Percentiles rank a stretch among this genome's conserved stretches.
Evolutionary conservation across 2,329 filamentous ascomycete genomes (phyloP).

Genomic region (Alternaria dauci): DNA sequence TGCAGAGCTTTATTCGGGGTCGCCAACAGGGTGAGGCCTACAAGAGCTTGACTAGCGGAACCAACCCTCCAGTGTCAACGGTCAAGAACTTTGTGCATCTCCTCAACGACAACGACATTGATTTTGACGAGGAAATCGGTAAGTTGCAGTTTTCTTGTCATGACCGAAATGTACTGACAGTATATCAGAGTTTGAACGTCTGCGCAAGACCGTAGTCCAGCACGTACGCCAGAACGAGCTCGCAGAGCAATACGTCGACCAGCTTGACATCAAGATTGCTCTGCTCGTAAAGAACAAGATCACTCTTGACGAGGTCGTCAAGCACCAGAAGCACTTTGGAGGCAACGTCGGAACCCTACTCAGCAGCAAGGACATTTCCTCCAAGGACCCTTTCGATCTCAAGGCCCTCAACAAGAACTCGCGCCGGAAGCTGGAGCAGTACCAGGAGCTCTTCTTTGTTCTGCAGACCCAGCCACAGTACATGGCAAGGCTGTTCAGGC

Average conservation of each 20-base stretch:
- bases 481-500: slow-evolving; percentile 84
- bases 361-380: slow-evolving; percentile 86
- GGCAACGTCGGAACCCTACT: slow-evolving; percentile 85
- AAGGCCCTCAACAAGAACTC: slow-evolving; percentile 98
- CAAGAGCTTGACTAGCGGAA: slow-evolving; percentile 93
- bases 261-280: slow-evolving; percentile 98
- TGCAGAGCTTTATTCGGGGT: slow-evolving; percentile 94
- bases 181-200: slow-evolving; percentile 79
- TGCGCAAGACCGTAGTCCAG: slow-evolving; percentile 95
- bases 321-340: slow-evolving; percentile 95
- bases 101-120: slow-evolving; percentile 96
- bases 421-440: slow-evolving; percentile 91
- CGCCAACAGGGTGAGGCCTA: slow-evolving; percentile 98
- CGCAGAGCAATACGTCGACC: slow-evolving; percentile 96
- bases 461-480: slow-evolving; percentile 97
- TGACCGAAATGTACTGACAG: slow-evolving; percentile 24
- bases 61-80: slow-evolving; percentile 94
- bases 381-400: slow-evolving; percentile 91
- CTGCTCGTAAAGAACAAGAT: slow-evolving; percentile 99
- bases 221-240: slow-evolving; percentile 97
- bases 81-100: slow-evolving; percentile 98
- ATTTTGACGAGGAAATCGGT: slow-evolving; percentile 94
- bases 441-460: slow-evolving; percentile 97
- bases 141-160: slow-evolving; percentile 17
- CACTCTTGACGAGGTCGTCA: slow-evolving; percentile 95